Conservation (phyloP, 768 basidiomycete species). For the Favolaschia claudopus region DNA sequence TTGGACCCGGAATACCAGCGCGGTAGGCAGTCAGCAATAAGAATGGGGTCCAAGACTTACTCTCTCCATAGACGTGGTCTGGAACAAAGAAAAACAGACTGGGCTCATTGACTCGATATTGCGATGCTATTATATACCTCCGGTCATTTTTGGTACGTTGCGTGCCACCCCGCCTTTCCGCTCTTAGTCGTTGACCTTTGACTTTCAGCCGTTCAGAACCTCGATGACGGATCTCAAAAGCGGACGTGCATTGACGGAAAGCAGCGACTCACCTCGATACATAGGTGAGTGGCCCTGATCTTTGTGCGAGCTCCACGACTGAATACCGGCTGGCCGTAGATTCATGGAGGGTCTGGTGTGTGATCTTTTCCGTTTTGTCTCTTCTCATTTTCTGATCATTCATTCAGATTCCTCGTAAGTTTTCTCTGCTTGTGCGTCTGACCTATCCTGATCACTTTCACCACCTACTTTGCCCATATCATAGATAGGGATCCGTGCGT, state of each 20-base stretch:
- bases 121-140: conserved; percentile 80
- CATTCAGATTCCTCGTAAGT: conserved; percentile 61
- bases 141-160: conserved; percentile 74
- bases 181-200: conserved; percentile 8
- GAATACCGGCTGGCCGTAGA: conserved; percentile 38
- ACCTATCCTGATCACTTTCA: too few relatives aligned
- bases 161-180: conserved; percentile 19
- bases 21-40: conserved; percentile 49
- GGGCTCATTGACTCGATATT: conserved; percentile 81
- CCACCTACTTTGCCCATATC: too few relatives aligned
- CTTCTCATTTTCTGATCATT: background rate
- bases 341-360: conserved; percentile 76
- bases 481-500: conserved; percentile 13
- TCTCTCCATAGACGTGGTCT: conserved; percentile 67
- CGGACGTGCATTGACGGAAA: conserved; percentile 84
- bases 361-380: conserved; percentile 22
- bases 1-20: conserved; percentile 83
- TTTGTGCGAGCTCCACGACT: background rate
- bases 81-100: conserved; percentile 79
- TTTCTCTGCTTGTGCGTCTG: background rate
- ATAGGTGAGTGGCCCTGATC: conserved; percentile 52
- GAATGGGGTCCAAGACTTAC: background rate
- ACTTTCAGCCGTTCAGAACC: conserved; percentile 54
- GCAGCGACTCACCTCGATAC: conserved; percentile 79
- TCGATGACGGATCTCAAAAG: conserved; percentile 69